Conservation (phyloP, 106 monocot genomes). For the Xerophyta viscosa region DNA sequence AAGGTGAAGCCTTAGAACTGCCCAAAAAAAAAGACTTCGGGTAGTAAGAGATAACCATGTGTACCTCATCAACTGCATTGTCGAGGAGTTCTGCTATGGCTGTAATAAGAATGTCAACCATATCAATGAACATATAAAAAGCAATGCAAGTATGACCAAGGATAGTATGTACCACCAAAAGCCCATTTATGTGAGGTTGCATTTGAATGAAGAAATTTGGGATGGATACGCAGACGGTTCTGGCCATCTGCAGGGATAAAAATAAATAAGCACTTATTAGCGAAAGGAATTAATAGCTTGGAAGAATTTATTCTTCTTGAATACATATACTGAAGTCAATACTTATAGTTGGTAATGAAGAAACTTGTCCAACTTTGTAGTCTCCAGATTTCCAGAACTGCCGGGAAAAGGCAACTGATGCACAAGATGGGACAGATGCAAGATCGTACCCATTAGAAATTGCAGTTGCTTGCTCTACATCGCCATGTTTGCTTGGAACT, state of each 20-base stretch:
- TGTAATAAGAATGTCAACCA: constrained; percentile 42
- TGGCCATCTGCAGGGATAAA: constrained; percentile 56
- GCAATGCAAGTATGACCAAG: background rate
- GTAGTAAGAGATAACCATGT: background rate
- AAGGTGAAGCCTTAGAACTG: too few species aligned
- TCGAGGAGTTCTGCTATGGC: constrained; percentile 93
- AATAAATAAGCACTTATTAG: constrained; percentile 3
- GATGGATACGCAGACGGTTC: constrained; percentile 70
- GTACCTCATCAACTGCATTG: constrained; percentile 95
- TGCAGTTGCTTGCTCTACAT: too few species aligned
- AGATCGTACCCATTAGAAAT: too few species aligned
- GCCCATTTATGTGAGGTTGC: constrained; percentile 98
- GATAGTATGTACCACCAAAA: constrained; percentile 65
- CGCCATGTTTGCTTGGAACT: too few species aligned
- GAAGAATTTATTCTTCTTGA: too few species aligned
- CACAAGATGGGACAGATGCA: too few species aligned
- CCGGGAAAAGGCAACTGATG: too few species aligned
- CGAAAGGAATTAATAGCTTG: too few species aligned
- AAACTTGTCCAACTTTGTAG: too few species aligned
- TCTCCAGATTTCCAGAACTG: too few species aligned
- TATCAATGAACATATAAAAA: background rate
- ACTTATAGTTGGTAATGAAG: constrained; percentile 19
- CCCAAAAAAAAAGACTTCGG: too few species aligned
- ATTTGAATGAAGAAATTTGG: constrained; percentile 97
- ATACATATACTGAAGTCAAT: constrained; percentile 1